These are phyloP conservation scores for Strobilomyces echinocephalus DNA, from an alignment of 768 basidiomycete genomes.

Conservation along the genomic window DNA sequence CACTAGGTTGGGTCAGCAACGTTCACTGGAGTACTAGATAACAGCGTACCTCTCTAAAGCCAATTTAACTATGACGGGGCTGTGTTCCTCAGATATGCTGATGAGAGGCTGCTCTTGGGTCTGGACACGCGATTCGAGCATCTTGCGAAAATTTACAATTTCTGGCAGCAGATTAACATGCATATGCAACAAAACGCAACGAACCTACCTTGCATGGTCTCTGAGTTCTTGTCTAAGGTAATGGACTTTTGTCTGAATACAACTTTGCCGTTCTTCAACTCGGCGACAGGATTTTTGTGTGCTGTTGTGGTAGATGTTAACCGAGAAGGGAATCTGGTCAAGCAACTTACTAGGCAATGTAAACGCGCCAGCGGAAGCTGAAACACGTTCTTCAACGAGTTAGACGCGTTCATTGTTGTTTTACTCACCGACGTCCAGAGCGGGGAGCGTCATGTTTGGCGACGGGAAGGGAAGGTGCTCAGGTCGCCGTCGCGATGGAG, in stretches of 20 bases:
- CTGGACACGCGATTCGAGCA: slow-evolving; percentile 55
- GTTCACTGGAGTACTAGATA: background rate
- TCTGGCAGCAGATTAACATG: slow-evolving; percentile 37
- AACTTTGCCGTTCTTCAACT: slow-evolving; percentile 74
- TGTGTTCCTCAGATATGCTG: slow-evolving; percentile 62
- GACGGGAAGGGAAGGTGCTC: slow-evolving; percentile 9
- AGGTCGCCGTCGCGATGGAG: slow-evolving; percentile 22
- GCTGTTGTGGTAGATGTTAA: slow-evolving; percentile 26
- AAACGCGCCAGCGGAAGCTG: slow-evolving; percentile 13
- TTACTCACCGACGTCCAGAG: slow-evolving; percentile 15
- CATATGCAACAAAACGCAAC: background rate
- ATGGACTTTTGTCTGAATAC: slow-evolving; percentile 70
- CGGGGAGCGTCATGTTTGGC: slow-evolving; percentile 20
- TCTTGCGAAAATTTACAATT: slow-evolving; percentile 71
- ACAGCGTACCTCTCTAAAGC: slow-evolving; percentile 74
- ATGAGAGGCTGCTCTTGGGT: slow-evolving; percentile 47
- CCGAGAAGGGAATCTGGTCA: background rate
- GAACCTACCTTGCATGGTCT: slow-evolving; percentile 71
- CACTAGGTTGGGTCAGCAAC: slow-evolving; percentile 41
- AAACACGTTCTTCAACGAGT: background rate
- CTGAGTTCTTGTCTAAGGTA: slow-evolving; percentile 73
- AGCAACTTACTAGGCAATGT: slow-evolving; percentile 15
- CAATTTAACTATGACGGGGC: slow-evolving; percentile 73
- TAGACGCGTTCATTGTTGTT: background rate
- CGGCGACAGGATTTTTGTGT: slow-evolving; percentile 45